These are phyloP conservation scores for Shiraia bambusicola DNA, from an alignment of 2,329 filamentous ascomycete species.

Conservation along the genomic window DNA sequence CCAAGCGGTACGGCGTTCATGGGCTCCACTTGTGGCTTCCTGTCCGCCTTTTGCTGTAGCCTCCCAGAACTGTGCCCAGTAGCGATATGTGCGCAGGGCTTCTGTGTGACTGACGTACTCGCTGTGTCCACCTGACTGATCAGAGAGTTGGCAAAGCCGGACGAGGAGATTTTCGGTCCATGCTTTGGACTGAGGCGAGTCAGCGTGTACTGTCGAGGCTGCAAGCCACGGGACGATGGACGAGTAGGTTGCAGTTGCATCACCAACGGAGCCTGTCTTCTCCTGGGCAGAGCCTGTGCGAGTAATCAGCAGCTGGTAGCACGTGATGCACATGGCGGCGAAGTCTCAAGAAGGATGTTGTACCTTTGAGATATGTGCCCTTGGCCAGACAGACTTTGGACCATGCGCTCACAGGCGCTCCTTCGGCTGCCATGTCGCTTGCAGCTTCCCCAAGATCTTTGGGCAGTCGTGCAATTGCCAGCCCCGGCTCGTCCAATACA, in stretches of 20 bases:
- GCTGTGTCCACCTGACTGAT: constrained; percentile 53
- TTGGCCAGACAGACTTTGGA: constrained; percentile 80
- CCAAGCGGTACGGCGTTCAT: constrained; percentile 69
- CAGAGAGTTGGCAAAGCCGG: constrained; percentile 70
- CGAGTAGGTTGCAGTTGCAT: constrained; percentile 68
- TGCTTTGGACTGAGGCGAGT: constrained; percentile 62
- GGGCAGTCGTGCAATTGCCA: constrained; percentile 64
- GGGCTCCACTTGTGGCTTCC: constrained; percentile 23
- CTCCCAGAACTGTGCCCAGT: constrained; percentile 71
- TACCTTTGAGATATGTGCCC: constrained; percentile 74
- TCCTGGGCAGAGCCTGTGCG: constrained; percentile 50
- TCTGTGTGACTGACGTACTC: constrained; percentile 30
- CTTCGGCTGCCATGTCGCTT: constrained; percentile 21
- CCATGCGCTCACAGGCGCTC: constrained; percentile 65
- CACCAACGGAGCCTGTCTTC: constrained; percentile 45
- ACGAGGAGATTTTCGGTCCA: constrained; percentile 80
- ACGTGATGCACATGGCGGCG: not conserved
- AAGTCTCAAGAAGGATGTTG: constrained; percentile 29
- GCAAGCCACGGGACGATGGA: constrained; percentile 66
- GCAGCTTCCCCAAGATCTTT: constrained; percentile 53
- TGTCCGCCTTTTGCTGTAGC: constrained; percentile 19
- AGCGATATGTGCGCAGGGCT: constrained; percentile 53
- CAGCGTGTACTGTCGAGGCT: constrained; percentile 54
- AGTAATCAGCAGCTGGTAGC: constrained; percentile 8
- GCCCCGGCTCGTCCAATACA: constrained; percentile 67